Conservation (phyloP, 2,329 filamentous ascomycete genomes). For the Nemania sp. region DNA sequence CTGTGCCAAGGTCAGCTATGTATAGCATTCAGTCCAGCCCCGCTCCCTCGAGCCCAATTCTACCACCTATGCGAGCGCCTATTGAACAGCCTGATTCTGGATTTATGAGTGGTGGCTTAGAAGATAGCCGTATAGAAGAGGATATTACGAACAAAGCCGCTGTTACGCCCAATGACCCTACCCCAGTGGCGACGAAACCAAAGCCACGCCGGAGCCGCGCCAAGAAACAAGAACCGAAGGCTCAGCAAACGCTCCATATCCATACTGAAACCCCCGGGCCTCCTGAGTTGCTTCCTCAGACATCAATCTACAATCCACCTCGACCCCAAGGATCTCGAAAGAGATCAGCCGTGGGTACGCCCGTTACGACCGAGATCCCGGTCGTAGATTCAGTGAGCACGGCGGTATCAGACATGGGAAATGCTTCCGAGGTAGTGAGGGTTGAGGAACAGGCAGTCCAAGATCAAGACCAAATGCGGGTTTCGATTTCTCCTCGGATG, state of each 20-base stretch:
- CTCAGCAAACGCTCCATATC: conserved; percentile 52
- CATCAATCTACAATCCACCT: conserved; percentile 57
- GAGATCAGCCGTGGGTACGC: conserved; percentile 33
- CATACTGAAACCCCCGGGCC: conserved; percentile 59
- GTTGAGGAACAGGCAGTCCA: conserved; percentile 38
- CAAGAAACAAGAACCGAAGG: conserved; percentile 48
- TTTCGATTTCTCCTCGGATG: conserved; percentile 22
- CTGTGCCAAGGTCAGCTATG: conserved; percentile 73
- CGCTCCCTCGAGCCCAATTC: conserved; percentile 82
- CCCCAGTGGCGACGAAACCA: conserved; percentile 46
- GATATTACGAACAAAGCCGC: conserved; percentile 65
- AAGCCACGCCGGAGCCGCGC: conserved; percentile 51
- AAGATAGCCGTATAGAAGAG: conserved; percentile 71
- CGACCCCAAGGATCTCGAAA: conserved; percentile 44
- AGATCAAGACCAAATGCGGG: conserved; percentile 29
- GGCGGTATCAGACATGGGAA: conserved; percentile 3
- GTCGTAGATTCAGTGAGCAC: conserved; percentile 11
- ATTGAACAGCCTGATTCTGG: conserved; percentile 79
- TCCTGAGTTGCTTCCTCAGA: conserved; percentile 57
- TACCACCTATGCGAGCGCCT: conserved; percentile 72
- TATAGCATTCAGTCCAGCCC: conserved; percentile 68
- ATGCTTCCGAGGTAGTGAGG: conserved; percentile 14
- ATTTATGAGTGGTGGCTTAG: conserved; percentile 83
- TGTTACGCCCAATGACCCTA: conserved; percentile 51
- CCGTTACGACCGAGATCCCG: conserved; percentile 32